Conservation (phyloP, 257 asterid genomes). For the Capsicum chinense region DNA sequence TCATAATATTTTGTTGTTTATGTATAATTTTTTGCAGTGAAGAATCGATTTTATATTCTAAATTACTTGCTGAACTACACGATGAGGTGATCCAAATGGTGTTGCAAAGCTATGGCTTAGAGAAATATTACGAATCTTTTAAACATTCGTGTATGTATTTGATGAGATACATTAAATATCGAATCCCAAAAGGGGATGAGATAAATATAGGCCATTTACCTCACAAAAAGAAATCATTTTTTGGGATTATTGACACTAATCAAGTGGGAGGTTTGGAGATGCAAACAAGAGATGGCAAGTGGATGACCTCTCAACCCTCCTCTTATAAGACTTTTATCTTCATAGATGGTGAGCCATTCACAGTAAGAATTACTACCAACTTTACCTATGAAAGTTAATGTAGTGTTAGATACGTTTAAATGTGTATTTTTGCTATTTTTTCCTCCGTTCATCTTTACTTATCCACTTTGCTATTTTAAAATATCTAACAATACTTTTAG, state of each 20-base stretch:
- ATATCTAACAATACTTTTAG: too few relatives aligned
- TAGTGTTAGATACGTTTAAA: too few relatives aligned
- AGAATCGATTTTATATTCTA: constrained; percentile 39
- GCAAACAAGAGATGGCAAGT: constrained; percentile 49
- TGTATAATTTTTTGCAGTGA: constrained; percentile 35
- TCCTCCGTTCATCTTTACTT: too few relatives aligned
- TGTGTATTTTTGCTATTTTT: too few relatives aligned
- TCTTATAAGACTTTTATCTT: constrained; percentile 36
- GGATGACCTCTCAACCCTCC: constrained; percentile 48
- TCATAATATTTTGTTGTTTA: neutral
- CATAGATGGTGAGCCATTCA: constrained; percentile 55
- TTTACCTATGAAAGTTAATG: too few relatives aligned
- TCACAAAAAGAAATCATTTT: constrained; percentile 54
- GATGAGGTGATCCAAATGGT: constrained; percentile 44
- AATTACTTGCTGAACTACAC: constrained; percentile 37
- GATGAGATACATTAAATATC: constrained; percentile 46
- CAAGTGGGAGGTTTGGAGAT: constrained; percentile 51
- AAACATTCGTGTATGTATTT: constrained; percentile 38
- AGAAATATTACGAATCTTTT: constrained; percentile 38
- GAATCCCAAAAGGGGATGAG: constrained; percentile 31
- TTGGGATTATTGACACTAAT: constrained; percentile 47
- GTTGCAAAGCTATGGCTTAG: constrained; percentile 47
- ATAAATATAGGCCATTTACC: constrained; percentile 39
- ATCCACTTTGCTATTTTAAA: too few relatives aligned
- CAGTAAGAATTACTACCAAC: constrained; percentile 35